Evolutionary conservation across 257 asterid genomes (phyloP).

Genomic region (Pogostemon cablin): DNA sequence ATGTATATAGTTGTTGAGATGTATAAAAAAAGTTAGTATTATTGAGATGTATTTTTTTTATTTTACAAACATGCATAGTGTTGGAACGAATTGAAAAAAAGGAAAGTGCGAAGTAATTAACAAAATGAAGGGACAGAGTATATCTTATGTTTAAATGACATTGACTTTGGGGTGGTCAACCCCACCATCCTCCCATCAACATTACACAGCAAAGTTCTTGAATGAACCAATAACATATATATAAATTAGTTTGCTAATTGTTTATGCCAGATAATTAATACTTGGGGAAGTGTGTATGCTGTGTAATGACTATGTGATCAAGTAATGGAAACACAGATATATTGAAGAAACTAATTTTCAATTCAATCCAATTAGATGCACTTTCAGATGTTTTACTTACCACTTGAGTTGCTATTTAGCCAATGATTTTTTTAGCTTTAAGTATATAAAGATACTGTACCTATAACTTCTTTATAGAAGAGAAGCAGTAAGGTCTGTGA

Average conservation of each 20-base stretch:
- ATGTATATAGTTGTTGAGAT: no score
- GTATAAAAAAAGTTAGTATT: no score
- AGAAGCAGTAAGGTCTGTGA: neutral
- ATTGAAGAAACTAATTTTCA: neutral
- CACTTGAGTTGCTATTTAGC: constrained; percentile 17
- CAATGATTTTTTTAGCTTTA: constrained; percentile 6
- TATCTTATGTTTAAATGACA: neutral
- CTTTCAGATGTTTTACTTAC: neutral
- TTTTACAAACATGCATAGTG: no score
- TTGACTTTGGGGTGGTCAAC: neutral
- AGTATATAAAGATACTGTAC: neutral
- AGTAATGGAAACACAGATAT: neutral
- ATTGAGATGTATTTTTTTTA: no score
- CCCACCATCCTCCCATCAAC: constrained; percentile 3
- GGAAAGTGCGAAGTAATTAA: no score
- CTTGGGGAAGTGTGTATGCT: neutral
- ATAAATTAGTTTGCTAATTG: neutral
- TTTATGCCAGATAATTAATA: neutral
- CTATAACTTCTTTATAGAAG: constrained; percentile 1
- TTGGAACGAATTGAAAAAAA: no score
- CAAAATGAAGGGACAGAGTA: no score
- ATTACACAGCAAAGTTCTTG: neutral
- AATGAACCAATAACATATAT: neutral
- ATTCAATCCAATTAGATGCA: neutral
- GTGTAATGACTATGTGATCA: neutral